Base-by-base conservation (phyloP, 2,329 filamentous ascomycete genomes). In the Botryotinia calthae region DNA sequence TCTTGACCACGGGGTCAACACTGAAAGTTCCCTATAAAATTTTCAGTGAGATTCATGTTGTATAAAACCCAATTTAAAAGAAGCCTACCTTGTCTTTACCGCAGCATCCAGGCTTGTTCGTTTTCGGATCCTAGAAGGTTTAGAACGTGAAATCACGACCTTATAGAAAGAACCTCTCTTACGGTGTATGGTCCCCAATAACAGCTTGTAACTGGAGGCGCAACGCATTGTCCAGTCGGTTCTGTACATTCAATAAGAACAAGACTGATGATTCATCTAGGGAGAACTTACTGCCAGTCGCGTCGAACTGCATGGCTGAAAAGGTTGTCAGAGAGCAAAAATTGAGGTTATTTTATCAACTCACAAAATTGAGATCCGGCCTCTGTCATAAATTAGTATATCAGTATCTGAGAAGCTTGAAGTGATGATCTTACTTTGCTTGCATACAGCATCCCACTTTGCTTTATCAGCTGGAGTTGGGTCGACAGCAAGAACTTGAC, bases 121-220 rank as follows among this genome's bases (percentile, higher is more conserved):
- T 56, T 22, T 67, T 67, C 4, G 65, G 65, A 28, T 67, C 48
- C 34, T 42, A 40, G 14, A 40, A 16, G 14, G 9, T 40, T 66
- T 28, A 66, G 64, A 54, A 40, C 10, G 4, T 48, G 10, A 22
- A 5, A n/a, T 40, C 12, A 2, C 7, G 9, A 7, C 10, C 22
- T 28, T 14, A 28, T 2, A 40, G n/a, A 14, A 31, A 28, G 16
- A 54, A 28, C 7, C 9, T 51, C 18, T 66, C 64, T 66, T 54
- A 66, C 64, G 18, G 46, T 56, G 18, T 68, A 68, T 68, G 65
- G 65, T 4, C 65, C 65, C 65, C 65, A 68, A 44, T 68, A 68
- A 68, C 65, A 68, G 18, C 6, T 68, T 20, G 48, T 68, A 18
- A 68, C 18, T 31, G 48, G 65, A 44, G 65, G 65, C 10, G 65